Base-by-base conservation (phyloP, 2,329 filamentous ascomycete genomes). In the Esteya vermicola region DNA sequence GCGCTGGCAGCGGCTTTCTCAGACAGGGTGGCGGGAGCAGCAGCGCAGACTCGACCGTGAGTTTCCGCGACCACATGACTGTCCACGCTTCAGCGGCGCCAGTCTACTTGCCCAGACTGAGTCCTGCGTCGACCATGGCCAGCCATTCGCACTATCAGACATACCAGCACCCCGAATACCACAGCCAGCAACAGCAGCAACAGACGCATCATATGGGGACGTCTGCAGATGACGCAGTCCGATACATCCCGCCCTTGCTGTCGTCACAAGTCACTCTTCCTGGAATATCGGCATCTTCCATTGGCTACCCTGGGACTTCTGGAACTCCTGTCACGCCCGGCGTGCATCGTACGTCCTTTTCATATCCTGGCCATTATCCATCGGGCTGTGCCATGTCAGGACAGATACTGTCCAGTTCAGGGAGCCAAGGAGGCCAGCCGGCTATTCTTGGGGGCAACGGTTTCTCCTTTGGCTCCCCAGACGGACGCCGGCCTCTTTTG, bases 191-290 rank as follows among this genome's bases (percentile, higher is more conserved):
- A 10, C 35, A 28, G 30, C 30, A 32, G 32, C 19, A 21, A 20
- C 32, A 33, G 32, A 18, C 18, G 32, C 19, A 21, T 18, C 32
- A 33, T 18, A 18, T 10, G 18, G 36, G 27, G n/a, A 21, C 19
- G 18, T 16, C 36, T 18, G 9, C 27, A 14, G 20, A 31, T 14
- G 12, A 23, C 14, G 22, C 20, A 21, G 10, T 43, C 30, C 42
- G 44, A 5, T n/a, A 43, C 13, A 43, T 45, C 14, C 46, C 41
- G 10, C 45, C 47, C n/a, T 41, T 37, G 2, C 35, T 47, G 19
- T 36, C 38, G 3, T 42, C 45, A 7, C 45, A 46, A 13, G 32
- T 37, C 8, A 34, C 33, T 1, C 34, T 44, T 12, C 37, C 45
- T 3, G 39, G 33, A 18, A 28, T 42, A n/a, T n/a, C n/a, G 27